Conservation (phyloP, 2,329 filamentous ascomycete genomes). For the Dactylellina drechsleri region DNA sequence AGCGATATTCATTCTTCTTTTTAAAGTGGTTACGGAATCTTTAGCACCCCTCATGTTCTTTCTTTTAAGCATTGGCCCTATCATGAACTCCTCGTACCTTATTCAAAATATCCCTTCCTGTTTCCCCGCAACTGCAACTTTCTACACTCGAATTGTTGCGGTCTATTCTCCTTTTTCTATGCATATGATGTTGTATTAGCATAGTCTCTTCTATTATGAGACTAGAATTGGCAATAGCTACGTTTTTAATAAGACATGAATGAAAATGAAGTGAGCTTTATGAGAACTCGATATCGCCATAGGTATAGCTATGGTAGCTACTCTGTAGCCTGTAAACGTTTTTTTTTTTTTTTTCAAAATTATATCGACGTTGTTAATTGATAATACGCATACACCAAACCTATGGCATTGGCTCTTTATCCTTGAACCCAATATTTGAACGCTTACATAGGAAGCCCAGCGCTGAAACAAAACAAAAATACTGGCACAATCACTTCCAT, state of each 20-base stretch:
- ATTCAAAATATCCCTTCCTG: no score
- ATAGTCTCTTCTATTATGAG: neutral
- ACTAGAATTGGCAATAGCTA: conserved; percentile 1
- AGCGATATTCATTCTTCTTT: conserved; percentile 6
- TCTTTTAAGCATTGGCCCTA: neutral
- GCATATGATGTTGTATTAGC: no score
- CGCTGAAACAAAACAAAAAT: neutral
- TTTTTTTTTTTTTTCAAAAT: no score
- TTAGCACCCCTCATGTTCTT: neutral
- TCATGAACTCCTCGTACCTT: no score
- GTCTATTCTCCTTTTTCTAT: neutral
- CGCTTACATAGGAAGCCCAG: no score
- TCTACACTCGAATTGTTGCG: neutral
- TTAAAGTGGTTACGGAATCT: conserved; percentile 2
- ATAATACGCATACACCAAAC: no score
- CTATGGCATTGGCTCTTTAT: no score
- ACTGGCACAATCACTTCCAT: neutral
- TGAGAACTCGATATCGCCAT: neutral
- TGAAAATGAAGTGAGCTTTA: neutral
- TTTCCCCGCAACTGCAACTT: no score
- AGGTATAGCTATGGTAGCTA: neutral
- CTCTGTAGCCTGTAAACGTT: no score
- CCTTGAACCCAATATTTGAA: no score
- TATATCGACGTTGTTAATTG: no score
- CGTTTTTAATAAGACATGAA: neutral